Base-by-base conservation (phyloP, 1,284 basidiomycete genomes). In the Naganishia cerealis region DNA sequence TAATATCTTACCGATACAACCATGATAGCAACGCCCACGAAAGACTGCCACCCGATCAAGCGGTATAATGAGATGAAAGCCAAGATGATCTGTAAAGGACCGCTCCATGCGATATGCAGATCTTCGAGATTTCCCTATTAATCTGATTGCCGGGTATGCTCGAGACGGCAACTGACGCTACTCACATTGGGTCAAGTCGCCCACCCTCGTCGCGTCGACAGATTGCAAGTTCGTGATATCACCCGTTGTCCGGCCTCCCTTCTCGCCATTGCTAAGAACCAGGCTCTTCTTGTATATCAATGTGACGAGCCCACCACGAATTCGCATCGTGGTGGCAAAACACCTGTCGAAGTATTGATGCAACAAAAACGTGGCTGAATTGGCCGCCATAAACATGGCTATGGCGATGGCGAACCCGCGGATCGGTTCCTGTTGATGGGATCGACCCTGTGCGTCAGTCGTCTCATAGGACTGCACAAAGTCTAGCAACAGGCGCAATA, bases 221-320 rank as follows among this genome's bases (percentile, higher is more conserved):
- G 88, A 89, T 90, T 95, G 94, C 36, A 96, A 80, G 77, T 97
- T 97, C 73, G 96, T 92, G 59, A 96, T 93, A 75, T 97, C 93
- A 4, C 94, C 94, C 0, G 91, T 88, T 0, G 90, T 86, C 43
- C 90, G 86, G 36, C 82, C 75, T 6, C 84, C 84, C 4, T 89
- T 86, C 75, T 92, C 92, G 69, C 92, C 89, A 72, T 89, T 92
- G 9, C 90, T 91, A 24, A 97, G 85, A 0, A 90, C 84, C 24
- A 98, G 84, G 0, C 91, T 86, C 79, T 97, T 96, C 71, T 88
- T 84, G 82, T 94, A 97, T 66, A 95, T 91, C 0, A 86, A 85
- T 0, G 88, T 88, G 43, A 97, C 87, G 24, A 98, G 84, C 0
- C 94, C 93, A 0, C 91, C 89, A 52, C 93, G 88, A 54, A 96